phyloP scores from a whole-genome alignment of 1,284 basidiomycete species.

The Ganoderma multipileum region DNA sequence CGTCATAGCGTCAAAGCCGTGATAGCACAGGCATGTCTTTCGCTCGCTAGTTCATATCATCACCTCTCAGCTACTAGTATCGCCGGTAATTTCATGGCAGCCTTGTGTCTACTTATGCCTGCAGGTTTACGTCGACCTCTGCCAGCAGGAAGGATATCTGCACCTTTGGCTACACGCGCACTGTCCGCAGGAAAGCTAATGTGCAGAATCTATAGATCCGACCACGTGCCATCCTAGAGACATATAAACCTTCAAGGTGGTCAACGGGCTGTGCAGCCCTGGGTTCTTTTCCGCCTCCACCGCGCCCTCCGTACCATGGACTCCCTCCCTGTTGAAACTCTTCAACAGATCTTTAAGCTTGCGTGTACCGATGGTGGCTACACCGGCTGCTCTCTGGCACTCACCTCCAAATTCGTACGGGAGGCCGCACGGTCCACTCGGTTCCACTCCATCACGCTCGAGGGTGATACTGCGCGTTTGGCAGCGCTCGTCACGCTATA shows the following conservation, averaged over 20 bases:
- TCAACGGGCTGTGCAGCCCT: background rate
- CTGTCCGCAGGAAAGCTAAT: background rate
- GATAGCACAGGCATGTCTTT: background rate
- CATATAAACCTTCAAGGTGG: constrained; percentile 1
- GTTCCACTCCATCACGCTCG: constrained; percentile 12
- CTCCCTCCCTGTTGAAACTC: constrained; percentile 5
- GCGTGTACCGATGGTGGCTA: constrained; percentile 19
- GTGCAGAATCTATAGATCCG: background rate
- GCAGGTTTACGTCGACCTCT: background rate
- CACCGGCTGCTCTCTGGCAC: constrained; percentile 16
- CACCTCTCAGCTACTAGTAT: background rate
- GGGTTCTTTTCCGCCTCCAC: background rate
- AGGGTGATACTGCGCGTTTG: background rate
- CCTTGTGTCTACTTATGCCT: background rate
- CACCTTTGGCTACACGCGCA: background rate
- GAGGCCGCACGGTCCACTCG: constrained; percentile 5
- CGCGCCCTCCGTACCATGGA: constrained; percentile 7
- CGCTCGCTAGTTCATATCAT: background rate
- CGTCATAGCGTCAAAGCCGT: background rate
- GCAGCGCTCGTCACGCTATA: constrained; percentile 12
- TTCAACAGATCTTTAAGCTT: constrained; percentile 8
- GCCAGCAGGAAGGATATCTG: background rate
- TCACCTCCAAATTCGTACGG: constrained; percentile 10
- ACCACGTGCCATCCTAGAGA: constrained; percentile 3
- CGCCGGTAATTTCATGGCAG: background rate